These are phyloP conservation scores for Hortaea sp. DNA, from an alignment of 2,329 filamentous ascomycete species.

Conservation along the genomic window DNA sequence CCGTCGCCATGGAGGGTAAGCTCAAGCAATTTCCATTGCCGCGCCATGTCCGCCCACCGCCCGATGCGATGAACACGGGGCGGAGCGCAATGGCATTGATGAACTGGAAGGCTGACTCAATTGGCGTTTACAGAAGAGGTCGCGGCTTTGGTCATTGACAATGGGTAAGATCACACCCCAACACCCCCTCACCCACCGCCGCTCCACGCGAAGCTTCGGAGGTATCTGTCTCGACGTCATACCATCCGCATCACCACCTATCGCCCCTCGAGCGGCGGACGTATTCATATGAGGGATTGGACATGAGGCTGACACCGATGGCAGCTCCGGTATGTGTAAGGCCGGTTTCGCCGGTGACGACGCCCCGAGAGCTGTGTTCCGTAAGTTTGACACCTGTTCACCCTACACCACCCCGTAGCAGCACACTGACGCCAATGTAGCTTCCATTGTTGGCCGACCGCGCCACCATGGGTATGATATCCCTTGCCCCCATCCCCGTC, in stretches of 20 bases:
- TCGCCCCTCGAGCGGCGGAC: constrained; percentile 4
- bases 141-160: constrained; percentile 99
- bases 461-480: constrained; percentile 90
- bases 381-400: constrained; percentile 56
- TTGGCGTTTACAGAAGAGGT: constrained; percentile 72
- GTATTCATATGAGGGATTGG: neutral
- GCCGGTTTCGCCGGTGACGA: constrained; percentile 99
- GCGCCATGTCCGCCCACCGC: constrained; percentile 3
- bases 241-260: constrained; percentile 9
- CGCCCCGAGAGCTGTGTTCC: constrained; percentile 99
- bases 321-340: constrained; percentile 99
- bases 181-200: constrained; percentile 25
- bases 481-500: constrained; percentile 17
- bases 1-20: constrained; percentile 20
- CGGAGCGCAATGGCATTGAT: neutral
- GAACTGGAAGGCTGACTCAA: constrained; percentile 13
- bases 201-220: constrained; percentile 16
- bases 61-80: neutral
- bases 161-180: constrained; percentile 72
- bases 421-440: constrained; percentile 40
- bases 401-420: constrained; percentile 12
- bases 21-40: constrained; percentile 6
- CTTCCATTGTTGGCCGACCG: constrained; percentile 98
- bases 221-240: constrained; percentile 21
- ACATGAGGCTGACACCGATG: constrained; percentile 17